Evolutionary conservation across 2,329 filamentous ascomycete genomes (phyloP).

Genomic region (Calonectria pseudoreteaudii): DNA sequence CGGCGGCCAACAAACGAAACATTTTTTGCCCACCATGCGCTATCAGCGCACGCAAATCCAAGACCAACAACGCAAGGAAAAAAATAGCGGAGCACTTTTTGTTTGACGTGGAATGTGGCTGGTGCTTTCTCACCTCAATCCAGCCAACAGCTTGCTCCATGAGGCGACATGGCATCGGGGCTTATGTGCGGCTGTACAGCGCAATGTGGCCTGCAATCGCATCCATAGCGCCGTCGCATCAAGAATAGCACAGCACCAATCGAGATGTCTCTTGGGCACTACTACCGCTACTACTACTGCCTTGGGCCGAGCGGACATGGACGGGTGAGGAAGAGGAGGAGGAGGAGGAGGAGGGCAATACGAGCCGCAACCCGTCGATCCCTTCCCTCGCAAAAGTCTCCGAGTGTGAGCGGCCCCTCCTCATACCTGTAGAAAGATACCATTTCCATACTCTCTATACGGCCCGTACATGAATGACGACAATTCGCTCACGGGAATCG

Average conservation of each 20-base stretch:
- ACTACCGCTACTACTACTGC: not conserved
- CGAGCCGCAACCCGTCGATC: not conserved
- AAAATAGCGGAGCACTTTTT: not conserved
- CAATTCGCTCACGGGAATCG: not conserved
- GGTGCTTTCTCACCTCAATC: not conserved
- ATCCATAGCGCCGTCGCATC: not conserved
- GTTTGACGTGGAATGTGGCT: not conserved
- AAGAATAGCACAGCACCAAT: not conserved
- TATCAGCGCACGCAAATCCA: not conserved
- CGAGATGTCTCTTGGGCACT: not conserved
- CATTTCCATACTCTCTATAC: too few species aligned
- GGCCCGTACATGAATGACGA: not conserved
- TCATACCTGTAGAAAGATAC: too few species aligned
- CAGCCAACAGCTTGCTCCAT: not conserved
- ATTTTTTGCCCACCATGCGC: not conserved
- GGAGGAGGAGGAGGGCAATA: not conserved
- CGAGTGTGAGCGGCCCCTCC: not conserved
- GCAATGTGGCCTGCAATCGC: not conserved
- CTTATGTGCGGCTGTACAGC: not conserved
- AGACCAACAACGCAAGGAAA: not conserved
- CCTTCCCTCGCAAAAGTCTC: slow-evolving; percentile 2
- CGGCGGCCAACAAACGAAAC: not conserved
- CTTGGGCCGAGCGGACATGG: not conserved
- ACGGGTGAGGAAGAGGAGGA: too few species aligned
- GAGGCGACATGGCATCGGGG: not conserved